Percentiles rank a stretch among this genome's conserved stretches.
Evolutionary conservation across 2,329 filamentous ascomycete species (phyloP).

Genomic region (Thelonectria rubi): DNA sequence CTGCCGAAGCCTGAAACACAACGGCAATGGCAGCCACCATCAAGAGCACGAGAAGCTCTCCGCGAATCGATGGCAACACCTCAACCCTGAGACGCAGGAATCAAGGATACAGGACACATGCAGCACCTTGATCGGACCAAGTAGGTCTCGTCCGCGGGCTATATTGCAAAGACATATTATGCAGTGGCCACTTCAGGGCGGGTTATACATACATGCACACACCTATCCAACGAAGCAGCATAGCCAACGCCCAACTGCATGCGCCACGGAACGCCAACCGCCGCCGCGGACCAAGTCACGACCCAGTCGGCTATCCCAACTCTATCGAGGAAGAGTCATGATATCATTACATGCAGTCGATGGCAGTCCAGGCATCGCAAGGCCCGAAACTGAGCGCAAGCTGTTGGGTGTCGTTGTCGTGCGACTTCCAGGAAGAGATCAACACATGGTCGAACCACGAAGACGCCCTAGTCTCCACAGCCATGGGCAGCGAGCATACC

Average conservation of each 20-base stretch:
- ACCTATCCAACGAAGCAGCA: conserved; percentile 2
- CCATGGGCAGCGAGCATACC: conserved; percentile 25
- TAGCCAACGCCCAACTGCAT: neutral
- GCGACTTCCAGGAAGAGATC: conserved; percentile 38
- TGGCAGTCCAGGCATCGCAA: conserved; percentile 25
- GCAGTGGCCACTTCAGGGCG: neutral
- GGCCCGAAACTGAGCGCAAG: conserved; percentile 25
- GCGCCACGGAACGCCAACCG: conserved; percentile 12
- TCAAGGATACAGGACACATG: neutral
- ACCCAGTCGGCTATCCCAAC: conserved; percentile 10
- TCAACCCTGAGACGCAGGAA: neutral
- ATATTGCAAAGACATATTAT: neutral
- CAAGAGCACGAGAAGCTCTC: neutral
- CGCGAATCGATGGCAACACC: conserved; percentile 2
- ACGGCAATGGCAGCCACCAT: conserved; percentile 1
- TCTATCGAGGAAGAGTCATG: conserved; percentile 34
- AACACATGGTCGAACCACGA: conserved; percentile 42
- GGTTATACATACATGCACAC: neutral
- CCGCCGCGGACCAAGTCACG: conserved; percentile 3
- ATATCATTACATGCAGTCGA: conserved; percentile 44
- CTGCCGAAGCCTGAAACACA: conserved; percentile 15
- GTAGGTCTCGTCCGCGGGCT: neutral
- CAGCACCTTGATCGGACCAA: neutral
- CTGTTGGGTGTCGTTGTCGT: conserved; percentile 38
- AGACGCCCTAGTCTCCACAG: conserved; percentile 33